Evolutionary conservation across 768 basidiomycete genomes (phyloP).

Genomic region (Lactifluus subvellereus): DNA sequence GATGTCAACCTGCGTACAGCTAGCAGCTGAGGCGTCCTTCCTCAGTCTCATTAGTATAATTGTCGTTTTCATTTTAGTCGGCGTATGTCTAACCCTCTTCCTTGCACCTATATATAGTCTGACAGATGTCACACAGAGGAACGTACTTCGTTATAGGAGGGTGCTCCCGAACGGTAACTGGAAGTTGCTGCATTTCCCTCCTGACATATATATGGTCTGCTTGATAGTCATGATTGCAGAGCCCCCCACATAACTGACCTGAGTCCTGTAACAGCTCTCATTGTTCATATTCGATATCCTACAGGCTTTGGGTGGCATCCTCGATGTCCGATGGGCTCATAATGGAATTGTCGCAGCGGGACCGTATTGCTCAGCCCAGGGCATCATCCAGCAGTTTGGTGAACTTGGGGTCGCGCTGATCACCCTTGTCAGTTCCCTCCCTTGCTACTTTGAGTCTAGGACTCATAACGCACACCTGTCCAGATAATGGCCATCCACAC

Average conservation of each 20-base stretch:
- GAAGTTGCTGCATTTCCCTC: slow-evolving; percentile 32
- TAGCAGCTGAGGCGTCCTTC: neutral
- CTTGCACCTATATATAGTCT: neutral
- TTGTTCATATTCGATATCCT: slow-evolving; percentile 32
- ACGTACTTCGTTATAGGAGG: neutral
- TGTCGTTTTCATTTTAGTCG: neutral
- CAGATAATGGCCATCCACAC: slow-evolving; percentile 36
- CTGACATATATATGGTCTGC: slow-evolving; percentile 39
- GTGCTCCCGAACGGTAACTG: neutral
- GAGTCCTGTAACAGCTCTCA: slow-evolving; percentile 27
- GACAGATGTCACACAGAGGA: neutral
- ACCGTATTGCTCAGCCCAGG: slow-evolving; percentile 36
- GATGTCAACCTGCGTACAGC: neutral
- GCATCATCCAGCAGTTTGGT: slow-evolving; percentile 38
- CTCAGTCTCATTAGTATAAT: neutral
- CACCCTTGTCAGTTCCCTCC: slow-evolving; percentile 34
- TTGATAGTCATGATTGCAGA: neutral
- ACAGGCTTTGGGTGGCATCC: slow-evolving; percentile 36
- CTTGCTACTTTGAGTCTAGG: neutral
- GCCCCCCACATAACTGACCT: neutral
- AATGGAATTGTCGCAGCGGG: slow-evolving; percentile 32
- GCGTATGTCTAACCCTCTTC: neutral
- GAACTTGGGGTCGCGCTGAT: slow-evolving; percentile 39
- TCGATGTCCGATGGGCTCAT: slow-evolving; percentile 36
- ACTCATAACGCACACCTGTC: neutral